Evolutionary conservation across 805 yeast species (phyloP).

Genomic region (Torulaspora quercuum): DNA sequence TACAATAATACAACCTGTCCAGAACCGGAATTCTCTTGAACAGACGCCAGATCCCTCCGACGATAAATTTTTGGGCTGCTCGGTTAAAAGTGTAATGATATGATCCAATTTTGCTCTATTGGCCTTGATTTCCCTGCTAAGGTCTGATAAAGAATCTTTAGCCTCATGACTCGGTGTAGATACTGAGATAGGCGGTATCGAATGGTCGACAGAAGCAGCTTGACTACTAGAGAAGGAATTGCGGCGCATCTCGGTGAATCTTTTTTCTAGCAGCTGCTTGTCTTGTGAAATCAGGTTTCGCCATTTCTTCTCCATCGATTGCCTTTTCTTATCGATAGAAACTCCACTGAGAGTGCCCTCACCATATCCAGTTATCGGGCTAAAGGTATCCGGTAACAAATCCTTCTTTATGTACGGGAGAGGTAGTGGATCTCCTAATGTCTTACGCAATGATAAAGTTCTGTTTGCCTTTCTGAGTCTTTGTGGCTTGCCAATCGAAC

Average conservation of each 20-base stretch:
- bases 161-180: not conserved
- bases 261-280: conserved; percentile 17
- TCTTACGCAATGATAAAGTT: conserved; percentile 12
- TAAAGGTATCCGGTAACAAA: not conserved
- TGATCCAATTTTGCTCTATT: conserved; percentile 30
- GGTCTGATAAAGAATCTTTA: conserved; percentile 4
- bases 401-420: conserved; percentile 33
- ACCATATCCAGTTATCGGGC: too few relatives aligned
- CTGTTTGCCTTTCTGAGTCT: conserved; percentile 3
- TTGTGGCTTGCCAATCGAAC: not conserved
- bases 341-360: conserved; percentile 5
- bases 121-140: conserved; percentile 21
- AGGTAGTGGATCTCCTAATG: conserved; percentile 41
- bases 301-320: conserved; percentile 21
- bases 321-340: conserved; percentile 12
- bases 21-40: conserved; percentile 17
- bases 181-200: conserved; percentile 3
- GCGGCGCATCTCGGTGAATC: conserved; percentile 17
- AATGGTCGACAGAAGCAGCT: not conserved
- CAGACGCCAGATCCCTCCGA: conserved; percentile 1
- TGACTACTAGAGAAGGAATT: conserved; percentile 4
- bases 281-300: conserved; percentile 17
- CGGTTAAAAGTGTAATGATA: conserved; percentile 23
- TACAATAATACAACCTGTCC: conserved; percentile 34
- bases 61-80: conserved; percentile 1